phyloP scores from a whole-genome alignment of 78 protist genomes.

The Paratrimastix pyriformis region DNA sequence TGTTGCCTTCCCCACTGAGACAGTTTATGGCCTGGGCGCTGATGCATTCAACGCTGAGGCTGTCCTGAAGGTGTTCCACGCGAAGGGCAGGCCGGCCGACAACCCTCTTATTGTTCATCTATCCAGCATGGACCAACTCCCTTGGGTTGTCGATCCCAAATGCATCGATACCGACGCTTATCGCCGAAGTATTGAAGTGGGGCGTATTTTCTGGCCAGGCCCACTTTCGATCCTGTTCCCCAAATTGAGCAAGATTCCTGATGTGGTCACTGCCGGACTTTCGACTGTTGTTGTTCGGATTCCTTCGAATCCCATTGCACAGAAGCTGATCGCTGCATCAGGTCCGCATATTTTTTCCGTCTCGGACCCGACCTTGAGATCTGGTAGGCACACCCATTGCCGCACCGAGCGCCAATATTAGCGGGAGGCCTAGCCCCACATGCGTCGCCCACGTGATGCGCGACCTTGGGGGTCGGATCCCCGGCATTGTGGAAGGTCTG shows the following conservation, averaged over 20 bases:
- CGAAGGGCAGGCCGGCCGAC: conserved; percentile 37
- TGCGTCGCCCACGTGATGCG: not conserved
- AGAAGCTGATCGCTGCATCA: not conserved
- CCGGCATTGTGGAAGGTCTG: conserved; percentile 26
- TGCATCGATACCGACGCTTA: not conserved
- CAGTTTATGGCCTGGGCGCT: conserved; percentile 47
- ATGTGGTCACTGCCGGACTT: conserved; percentile 7
- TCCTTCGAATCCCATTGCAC: conserved; percentile 20
- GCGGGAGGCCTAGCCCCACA: conserved; percentile 34
- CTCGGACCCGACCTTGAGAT: not conserved
- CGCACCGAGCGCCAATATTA: conserved; percentile 28
- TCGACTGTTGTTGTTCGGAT: conserved; percentile 31
- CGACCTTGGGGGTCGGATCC: conserved; percentile 14
- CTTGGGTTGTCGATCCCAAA: not conserved
- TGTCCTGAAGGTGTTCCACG: not conserved
- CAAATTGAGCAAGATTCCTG: not conserved
- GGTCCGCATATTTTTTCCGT: not conserved
- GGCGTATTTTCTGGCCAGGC: conserved; percentile 35
- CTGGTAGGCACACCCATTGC: conserved; percentile 8
- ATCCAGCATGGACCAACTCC: not conserved
- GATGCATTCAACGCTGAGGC: conserved; percentile 1
- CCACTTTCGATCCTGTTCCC: conserved; percentile 29
- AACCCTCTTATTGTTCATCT: conserved; percentile 43
- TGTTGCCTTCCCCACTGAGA: conserved; percentile 40
- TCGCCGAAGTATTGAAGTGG: not conserved